phyloP scores from a whole-genome alignment of 768 basidiomycete genomes.

The Russula olivacea region DNA sequence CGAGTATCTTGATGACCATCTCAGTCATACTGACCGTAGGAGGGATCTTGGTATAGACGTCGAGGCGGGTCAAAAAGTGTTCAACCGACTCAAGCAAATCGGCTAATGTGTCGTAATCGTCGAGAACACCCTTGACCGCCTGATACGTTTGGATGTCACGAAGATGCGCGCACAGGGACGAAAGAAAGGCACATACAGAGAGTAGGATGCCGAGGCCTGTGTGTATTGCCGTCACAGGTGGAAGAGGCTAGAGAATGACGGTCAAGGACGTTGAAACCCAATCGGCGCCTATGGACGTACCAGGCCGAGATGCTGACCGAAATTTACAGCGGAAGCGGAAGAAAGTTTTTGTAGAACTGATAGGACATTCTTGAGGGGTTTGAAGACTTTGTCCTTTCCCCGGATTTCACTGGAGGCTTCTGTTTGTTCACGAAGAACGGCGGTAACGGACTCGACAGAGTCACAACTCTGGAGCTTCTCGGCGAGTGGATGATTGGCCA shows the following conservation, averaged over 20 bases:
- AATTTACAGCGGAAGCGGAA: not conserved
- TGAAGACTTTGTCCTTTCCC: not conserved
- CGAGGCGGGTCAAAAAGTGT: not conserved
- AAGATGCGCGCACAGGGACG: not conserved
- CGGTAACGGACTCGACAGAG: not conserved
- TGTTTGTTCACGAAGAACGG: not conserved
- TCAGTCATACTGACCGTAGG: not conserved
- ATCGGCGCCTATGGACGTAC: not conserved
- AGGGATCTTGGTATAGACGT: not conserved
- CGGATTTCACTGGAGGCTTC: not conserved
- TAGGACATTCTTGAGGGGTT: not conserved
- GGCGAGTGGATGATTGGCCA: not conserved
- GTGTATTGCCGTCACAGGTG: not conserved
- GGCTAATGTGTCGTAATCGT: not conserved
- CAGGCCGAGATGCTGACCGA: not conserved
- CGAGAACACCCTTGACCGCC: not conserved
- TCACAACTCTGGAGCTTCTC: not conserved
- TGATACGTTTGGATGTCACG: not conserved
- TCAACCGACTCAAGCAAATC: not conserved
- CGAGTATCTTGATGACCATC: not conserved
- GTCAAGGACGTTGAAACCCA: not conserved
- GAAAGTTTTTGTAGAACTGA: not conserved
- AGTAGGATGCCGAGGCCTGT: not conserved
- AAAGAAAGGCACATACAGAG: not conserved
- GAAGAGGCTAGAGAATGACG: not conserved